Conservation (phyloP, 305 asterid genomes). For the Fraxinus sp. region DNA sequence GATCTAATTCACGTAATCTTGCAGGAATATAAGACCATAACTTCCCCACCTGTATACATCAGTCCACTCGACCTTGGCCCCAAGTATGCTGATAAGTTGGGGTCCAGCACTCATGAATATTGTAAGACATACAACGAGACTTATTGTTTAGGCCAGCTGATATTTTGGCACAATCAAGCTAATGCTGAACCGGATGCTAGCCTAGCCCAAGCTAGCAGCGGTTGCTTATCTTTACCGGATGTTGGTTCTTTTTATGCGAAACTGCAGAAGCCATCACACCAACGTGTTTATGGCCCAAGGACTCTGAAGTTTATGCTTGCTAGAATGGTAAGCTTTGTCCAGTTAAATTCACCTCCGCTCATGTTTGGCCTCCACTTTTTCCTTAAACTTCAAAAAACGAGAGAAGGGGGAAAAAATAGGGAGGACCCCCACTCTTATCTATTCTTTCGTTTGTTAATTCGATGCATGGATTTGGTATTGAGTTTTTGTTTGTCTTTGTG, state of each 20-base stretch:
- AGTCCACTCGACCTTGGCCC: conserved; percentile 97
- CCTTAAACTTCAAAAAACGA: neutral
- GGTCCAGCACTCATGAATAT: conserved; percentile 78
- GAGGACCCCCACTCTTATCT: neutral
- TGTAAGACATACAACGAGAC: conserved; percentile 83
- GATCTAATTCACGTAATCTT: conserved; percentile 19
- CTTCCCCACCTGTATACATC: conserved; percentile 91
- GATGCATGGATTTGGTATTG: neutral
- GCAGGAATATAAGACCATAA: conserved; percentile 80
- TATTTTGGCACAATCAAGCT: conserved; percentile 83
- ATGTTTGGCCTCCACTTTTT: neutral
- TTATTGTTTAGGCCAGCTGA: conserved; percentile 91
- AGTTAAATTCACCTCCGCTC: neutral
- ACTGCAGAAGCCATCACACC: conserved; percentile 89
- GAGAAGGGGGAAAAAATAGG: neutral
- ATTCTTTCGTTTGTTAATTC: neutral
- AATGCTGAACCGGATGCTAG: conserved; percentile 75
- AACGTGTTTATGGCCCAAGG: conserved; percentile 90
- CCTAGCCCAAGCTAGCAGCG: conserved; percentile 79
- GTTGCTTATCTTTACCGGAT: conserved; percentile 91
- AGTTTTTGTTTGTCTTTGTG: neutral
- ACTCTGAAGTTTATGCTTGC: conserved; percentile 84
- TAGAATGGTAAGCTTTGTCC: conserved; percentile 65
- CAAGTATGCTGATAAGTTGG: conserved; percentile 79
- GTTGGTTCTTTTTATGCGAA: conserved; percentile 89